These are phyloP conservation scores for Cercospora zeae-maydis DNA, from an alignment of 2,329 filamentous ascomycete species.

Conservation along the genomic window DNA sequence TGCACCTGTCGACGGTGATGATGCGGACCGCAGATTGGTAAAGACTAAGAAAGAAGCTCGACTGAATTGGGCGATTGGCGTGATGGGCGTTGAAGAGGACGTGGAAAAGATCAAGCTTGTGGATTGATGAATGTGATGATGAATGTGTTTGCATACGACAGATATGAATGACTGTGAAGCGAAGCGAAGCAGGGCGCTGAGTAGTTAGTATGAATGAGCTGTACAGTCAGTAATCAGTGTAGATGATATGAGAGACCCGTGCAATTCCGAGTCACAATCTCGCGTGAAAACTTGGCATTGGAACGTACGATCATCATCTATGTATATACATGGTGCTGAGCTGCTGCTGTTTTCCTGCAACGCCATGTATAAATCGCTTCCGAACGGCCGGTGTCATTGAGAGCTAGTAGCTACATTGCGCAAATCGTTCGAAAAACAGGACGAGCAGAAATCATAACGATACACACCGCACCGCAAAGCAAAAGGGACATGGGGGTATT, in stretches of 20 bases:
- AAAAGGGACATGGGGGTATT: not conserved
- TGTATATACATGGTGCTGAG: not conserved
- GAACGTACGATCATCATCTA: not conserved
- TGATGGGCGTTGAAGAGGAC: conserved; percentile 75
- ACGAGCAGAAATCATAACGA: not conserved
- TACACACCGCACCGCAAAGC: not conserved
- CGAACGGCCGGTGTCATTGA: not conserved
- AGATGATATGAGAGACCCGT: not conserved
- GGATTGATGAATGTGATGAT: conserved; percentile 3
- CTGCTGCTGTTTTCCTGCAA: not conserved
- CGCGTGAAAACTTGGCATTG: not conserved
- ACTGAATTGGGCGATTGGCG: conserved; percentile 71
- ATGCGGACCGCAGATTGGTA: conserved; percentile 52
- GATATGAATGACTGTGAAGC: not conserved
- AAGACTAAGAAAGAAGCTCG: conserved; percentile 61
- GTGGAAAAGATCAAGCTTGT: conserved; percentile 40
- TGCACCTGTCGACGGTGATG: conserved; percentile 28
- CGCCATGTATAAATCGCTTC: not conserved
- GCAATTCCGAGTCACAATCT: not conserved
- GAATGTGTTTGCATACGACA: not conserved
- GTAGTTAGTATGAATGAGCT: not conserved
- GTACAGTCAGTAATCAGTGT: not conserved
- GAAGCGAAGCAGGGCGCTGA: too few relatives aligned
- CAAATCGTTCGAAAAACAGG: not conserved
- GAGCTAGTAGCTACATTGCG: not conserved